Conservation (phyloP, 176 grass and related monocot species). For the Bromus sterilis region DNA sequence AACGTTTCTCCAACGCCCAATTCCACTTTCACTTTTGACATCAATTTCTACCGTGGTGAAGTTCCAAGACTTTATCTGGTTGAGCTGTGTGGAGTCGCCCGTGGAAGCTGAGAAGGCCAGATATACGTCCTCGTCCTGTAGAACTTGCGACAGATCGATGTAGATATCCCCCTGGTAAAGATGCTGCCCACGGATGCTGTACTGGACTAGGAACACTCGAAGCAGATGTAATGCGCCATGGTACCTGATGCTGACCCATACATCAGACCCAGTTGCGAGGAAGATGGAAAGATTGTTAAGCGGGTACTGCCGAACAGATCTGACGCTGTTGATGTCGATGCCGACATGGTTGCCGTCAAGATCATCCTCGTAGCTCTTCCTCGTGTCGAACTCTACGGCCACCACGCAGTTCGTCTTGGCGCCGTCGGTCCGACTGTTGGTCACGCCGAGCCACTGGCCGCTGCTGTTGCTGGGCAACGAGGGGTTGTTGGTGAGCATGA, state of each 20-base stretch:
- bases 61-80: not conserved
- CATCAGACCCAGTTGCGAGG: conserved; percentile 14
- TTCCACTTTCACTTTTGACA: not conserved
- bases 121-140: not conserved
- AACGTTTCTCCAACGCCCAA: not conserved
- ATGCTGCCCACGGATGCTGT: not conserved
- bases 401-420: not conserved
- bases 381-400: not conserved
- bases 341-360: not conserved
- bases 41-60: not conserved
- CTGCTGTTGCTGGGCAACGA: conserved; percentile 2
- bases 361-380: not conserved
- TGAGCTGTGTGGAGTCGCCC: not conserved
- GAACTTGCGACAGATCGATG: not conserved
- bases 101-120: conserved; percentile 9
- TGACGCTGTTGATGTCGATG: conserved; percentile 23
- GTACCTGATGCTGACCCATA: not conserved
- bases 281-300: not conserved
- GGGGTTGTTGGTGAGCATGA: conserved; percentile 19
- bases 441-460: conserved; percentile 28
- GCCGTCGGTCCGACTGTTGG: not conserved
- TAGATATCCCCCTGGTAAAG: not conserved
- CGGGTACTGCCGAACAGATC: not conserved
- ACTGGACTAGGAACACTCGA: not conserved
- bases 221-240: not conserved